phyloP scores from a whole-genome alignment of 768 basidiomycete species.

The Xanthoconium purpureum region DNA sequence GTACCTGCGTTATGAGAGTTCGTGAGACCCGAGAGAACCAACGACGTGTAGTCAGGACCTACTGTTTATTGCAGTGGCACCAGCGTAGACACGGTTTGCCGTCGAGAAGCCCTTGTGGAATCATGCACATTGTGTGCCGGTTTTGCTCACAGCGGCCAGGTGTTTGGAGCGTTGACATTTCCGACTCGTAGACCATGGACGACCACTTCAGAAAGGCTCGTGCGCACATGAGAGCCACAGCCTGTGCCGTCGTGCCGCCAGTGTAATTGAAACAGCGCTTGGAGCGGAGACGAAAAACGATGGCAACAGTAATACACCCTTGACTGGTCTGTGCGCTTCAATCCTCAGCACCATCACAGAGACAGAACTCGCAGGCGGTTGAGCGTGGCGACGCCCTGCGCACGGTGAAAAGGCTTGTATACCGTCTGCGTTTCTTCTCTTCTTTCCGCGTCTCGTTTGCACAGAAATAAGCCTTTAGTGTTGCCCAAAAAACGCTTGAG shows the following conservation, averaged over 20 bases:
- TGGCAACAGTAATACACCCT: conserved; percentile 22
- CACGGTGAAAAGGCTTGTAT: conserved; percentile 41
- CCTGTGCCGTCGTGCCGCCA: conserved; percentile 29
- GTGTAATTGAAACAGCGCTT: conserved; percentile 21
- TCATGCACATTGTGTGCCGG: background rate
- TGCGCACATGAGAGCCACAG: conserved; percentile 17
- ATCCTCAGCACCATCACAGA: conserved; percentile 40
- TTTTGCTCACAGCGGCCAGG: background rate
- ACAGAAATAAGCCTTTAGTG: conserved; percentile 47
- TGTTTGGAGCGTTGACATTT: background rate
- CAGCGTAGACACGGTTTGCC: background rate
- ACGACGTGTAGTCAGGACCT: background rate
- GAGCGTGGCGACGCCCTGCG: conserved; percentile 35
- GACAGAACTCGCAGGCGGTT: conserved; percentile 39
- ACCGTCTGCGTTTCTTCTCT: conserved; percentile 37
- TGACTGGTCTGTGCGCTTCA: conserved; percentile 33
- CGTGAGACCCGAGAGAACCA: background rate
- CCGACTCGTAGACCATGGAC: conserved; percentile 17
- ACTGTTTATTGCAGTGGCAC: background rate
- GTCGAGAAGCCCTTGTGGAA: background rate
- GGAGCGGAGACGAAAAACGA: conserved; percentile 26
- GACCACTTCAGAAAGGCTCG: conserved; percentile 20
- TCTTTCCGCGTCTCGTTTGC: conserved; percentile 37
- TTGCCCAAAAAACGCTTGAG: conserved; percentile 43
- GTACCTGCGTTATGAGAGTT: conserved; percentile 9